Conservation (phyloP, 2,329 filamentous ascomycete genomes). For the Talaromyces sp. region DNA sequence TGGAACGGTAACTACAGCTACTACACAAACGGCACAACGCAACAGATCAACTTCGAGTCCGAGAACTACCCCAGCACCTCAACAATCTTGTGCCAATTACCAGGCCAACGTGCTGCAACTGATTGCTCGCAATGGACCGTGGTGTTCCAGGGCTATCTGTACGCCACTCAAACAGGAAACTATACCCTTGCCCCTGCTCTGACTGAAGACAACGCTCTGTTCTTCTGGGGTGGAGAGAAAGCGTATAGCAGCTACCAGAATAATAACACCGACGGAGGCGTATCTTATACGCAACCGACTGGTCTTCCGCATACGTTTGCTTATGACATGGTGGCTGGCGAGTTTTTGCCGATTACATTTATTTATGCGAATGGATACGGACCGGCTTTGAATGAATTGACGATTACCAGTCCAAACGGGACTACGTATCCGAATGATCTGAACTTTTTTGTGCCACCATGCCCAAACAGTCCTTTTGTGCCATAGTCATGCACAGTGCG, state of each 20-base stretch:
- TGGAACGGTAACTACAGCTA: slow-evolving; percentile 16
- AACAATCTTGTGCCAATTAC: slow-evolving; percentile 6
- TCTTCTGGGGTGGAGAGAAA: slow-evolving; percentile 8
- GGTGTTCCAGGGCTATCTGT: slow-evolving; percentile 14
- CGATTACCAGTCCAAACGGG: slow-evolving; percentile 8
- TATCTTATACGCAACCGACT: slow-evolving; percentile 1
- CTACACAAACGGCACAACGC: slow-evolving; percentile 14
- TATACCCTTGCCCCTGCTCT: slow-evolving; percentile 8
- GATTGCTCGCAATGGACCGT: slow-evolving; percentile 15
- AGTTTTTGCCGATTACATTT: slow-evolving; percentile 12
- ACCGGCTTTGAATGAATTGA: slow-evolving; percentile 9
- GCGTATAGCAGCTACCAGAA: slow-evolving; percentile 7
- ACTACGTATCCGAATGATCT: slow-evolving; percentile 6
- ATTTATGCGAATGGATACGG: slow-evolving; percentile 12
- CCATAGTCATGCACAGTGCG: background rate
- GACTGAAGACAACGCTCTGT: slow-evolving; percentile 3
- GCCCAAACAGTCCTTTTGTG: slow-evolving; percentile 12
- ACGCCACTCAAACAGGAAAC: slow-evolving; percentile 4
- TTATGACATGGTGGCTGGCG: slow-evolving; percentile 5
- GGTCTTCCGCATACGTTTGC: slow-evolving; percentile 2
- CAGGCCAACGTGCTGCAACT: background rate
- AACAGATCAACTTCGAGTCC: slow-evolving; percentile 16
- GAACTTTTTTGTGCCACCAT: slow-evolving; percentile 10
- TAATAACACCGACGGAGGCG: slow-evolving; percentile 10
- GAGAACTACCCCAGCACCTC: slow-evolving; percentile 11